Conservation (phyloP, 139 green algal genomes). For the Picochlorum sp. region DNA sequence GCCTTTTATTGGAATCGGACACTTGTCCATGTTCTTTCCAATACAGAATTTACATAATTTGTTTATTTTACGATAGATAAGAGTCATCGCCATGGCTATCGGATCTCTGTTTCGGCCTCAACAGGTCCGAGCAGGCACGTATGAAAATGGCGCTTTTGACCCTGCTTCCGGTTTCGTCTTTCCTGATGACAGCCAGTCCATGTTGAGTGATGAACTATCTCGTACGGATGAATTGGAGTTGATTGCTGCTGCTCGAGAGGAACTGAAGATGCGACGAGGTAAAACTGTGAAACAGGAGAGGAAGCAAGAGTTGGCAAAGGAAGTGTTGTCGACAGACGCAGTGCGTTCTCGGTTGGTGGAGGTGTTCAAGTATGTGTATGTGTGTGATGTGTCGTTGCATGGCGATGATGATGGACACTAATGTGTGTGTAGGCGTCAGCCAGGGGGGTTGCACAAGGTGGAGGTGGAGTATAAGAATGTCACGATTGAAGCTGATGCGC, state of each 20-base stretch:
- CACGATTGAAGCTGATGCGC: conserved; percentile 48
- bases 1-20: too few species aligned
- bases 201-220: background rate
- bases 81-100: too few species aligned
- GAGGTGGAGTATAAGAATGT: conserved; percentile 58
- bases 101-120: too few species aligned
- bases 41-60: too few species aligned
- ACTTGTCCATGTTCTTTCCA: too few species aligned
- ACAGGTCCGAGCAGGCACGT: conserved; percentile 1
- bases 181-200: background rate
- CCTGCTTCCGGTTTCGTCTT: background rate
- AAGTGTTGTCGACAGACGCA: background rate
- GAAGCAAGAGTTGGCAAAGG: conserved; percentile 1
- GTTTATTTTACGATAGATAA: too few species aligned
- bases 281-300: background rate
- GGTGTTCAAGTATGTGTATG: conserved; percentile 1
- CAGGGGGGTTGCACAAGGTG: conserved; percentile 12
- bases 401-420: background rate
- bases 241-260: conserved; percentile 5
- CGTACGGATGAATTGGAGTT: conserved; percentile 6
- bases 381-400: background rate
- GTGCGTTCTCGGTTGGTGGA: background rate
- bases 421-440: background rate
- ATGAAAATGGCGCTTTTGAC: background rate
- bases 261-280: background rate